Conservation (phyloP, 2,329 filamentous ascomycete species). For the Metarhizium album region DNA sequence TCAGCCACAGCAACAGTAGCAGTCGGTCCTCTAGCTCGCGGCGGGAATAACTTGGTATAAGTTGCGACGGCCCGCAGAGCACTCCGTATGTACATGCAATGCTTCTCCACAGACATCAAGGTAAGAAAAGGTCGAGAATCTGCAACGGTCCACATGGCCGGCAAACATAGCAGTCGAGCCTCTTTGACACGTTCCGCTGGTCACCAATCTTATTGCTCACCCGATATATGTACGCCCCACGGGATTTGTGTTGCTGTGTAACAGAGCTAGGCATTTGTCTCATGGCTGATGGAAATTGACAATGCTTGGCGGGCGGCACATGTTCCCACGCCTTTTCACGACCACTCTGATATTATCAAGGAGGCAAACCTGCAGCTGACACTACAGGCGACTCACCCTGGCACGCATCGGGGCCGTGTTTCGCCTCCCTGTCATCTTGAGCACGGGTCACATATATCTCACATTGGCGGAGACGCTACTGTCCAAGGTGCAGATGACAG, state of each 20-base stretch:
- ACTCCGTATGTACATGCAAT: not conserved
- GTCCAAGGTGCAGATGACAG: conserved; percentile 4
- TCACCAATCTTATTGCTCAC: no score
- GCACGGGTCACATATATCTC: not conserved
- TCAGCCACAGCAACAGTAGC: no score
- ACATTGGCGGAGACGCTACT: not conserved
- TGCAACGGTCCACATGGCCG: no score
- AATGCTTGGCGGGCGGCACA: no score
- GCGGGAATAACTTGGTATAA: not conserved
- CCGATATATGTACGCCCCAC: no score
- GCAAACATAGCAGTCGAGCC: no score
- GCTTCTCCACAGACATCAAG: not conserved
- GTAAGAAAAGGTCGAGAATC: no score
- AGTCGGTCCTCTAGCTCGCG: not conserved
- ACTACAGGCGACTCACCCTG: not conserved
- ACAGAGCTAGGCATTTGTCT: no score
- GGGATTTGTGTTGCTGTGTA: no score
- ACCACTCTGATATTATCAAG: not conserved
- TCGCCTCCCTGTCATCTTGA: not conserved
- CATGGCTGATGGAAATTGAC: no score
- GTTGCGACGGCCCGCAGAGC: not conserved
- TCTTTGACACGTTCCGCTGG: no score
- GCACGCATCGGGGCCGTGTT: not conserved
- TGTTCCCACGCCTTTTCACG: no score
- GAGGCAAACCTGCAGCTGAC: not conserved